Conservation (phyloP, 1,284 basidiomycete species). For the Rhodotorula sp. region DNA sequence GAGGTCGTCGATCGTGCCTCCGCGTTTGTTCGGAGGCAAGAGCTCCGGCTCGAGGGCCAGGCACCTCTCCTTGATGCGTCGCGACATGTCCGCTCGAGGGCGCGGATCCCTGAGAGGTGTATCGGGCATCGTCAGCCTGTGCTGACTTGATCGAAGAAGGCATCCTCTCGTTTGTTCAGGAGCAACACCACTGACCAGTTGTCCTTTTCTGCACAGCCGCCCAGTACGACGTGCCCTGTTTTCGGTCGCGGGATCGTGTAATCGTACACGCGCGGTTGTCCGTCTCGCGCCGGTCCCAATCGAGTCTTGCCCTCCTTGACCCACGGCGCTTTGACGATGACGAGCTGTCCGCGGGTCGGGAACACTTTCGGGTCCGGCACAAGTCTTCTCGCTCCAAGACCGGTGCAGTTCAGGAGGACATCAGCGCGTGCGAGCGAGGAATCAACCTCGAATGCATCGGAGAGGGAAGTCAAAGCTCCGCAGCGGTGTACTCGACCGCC, state of each 20-base stretch:
- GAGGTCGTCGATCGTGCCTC: constrained; percentile 61
- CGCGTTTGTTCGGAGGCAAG: constrained; percentile 56
- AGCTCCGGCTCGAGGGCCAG: constrained; percentile 66
- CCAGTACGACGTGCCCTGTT: constrained; percentile 60
- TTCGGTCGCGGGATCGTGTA: constrained; percentile 64
- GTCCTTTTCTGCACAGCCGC: constrained; percentile 61
- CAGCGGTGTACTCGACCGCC: constrained; percentile 63
- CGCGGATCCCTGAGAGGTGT: constrained; percentile 55
- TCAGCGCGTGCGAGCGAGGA: background rate
- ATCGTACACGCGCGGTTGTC: constrained; percentile 54
- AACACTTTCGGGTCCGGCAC: constrained; percentile 57
- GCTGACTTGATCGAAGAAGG: too few relatives aligned
- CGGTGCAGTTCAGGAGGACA: constrained; percentile 39
- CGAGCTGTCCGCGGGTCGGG: constrained; percentile 60
- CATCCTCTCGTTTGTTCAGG: background rate
- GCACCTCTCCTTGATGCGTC: constrained; percentile 61
- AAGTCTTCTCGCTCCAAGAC: constrained; percentile 46
- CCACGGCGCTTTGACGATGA: constrained; percentile 58
- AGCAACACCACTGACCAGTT: constrained; percentile 59
- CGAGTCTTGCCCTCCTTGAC: constrained; percentile 62
- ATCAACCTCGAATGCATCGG: constrained; percentile 4
- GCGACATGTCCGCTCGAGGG: constrained; percentile 62
- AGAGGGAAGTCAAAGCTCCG: constrained; percentile 31
- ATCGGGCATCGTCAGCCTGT: background rate
- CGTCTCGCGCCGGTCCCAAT: constrained; percentile 46